Evolutionary conservation across 805 yeast genomes (phyloP).

Genomic region (Grigorovia jiainica): DNA sequence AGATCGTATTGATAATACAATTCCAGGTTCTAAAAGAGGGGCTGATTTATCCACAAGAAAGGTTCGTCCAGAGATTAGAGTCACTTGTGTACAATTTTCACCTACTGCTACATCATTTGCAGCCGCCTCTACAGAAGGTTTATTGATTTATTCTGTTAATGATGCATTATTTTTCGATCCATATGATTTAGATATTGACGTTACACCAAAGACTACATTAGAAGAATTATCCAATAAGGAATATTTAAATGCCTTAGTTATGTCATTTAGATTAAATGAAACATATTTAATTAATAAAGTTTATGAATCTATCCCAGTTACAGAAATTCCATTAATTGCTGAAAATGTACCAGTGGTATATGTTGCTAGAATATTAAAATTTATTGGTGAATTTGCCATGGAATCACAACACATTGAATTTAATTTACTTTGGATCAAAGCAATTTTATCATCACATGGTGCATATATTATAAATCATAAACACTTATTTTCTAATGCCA

Average conservation of each 20-base stretch:
- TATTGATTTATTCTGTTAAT: constrained; percentile 73
- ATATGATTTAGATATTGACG: constrained; percentile 84
- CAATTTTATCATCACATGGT: constrained; percentile 66
- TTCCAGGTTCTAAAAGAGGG: constrained; percentile 80
- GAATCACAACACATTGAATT: constrained; percentile 81
- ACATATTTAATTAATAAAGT: constrained; percentile 58
- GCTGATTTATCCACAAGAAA: constrained; percentile 74
- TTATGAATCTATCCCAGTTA: constrained; percentile 62
- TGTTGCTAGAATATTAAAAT: constrained; percentile 53
- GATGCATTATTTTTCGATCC: constrained; percentile 78
- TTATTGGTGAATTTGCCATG: constrained; percentile 57
- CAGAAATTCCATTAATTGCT: constrained; percentile 58
- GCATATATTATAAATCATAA: constrained; percentile 54
- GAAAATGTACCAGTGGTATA: constrained; percentile 71
- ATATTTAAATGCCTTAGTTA: constrained; percentile 69
- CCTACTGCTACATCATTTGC: constrained; percentile 89
- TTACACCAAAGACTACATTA: constrained; percentile 70
- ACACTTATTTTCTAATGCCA: constrained; percentile 50
- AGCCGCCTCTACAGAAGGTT: constrained; percentile 92
- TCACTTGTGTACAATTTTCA: constrained; percentile 68
- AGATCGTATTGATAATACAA: constrained; percentile 60
- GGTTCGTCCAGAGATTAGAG: constrained; percentile 74
- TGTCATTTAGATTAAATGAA: constrained; percentile 92
- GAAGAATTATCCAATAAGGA: constrained; percentile 47
- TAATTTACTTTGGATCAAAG: constrained; percentile 71